Conservation (phyloP, 1,284 basidiomycete species). For the Irpex sp. region DNA sequence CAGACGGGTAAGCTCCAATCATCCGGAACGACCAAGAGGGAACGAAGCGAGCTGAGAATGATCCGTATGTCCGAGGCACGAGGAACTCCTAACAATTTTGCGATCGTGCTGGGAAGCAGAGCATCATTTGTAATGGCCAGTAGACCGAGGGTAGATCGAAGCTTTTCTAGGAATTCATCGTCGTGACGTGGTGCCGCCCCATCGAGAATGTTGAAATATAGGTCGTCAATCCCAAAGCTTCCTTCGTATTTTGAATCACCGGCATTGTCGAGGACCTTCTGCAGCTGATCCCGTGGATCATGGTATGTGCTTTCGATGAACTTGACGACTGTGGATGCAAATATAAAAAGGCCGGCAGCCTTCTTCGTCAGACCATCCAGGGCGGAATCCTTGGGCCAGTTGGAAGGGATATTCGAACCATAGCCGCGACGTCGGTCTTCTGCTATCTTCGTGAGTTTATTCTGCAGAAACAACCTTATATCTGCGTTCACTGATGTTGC, state of each 20-base stretch:
- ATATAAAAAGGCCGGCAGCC: slow-evolving; percentile 2
- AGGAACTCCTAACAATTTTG: neutral
- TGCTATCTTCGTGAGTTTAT: neutral
- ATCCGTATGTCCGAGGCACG: neutral
- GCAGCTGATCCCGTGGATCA: neutral
- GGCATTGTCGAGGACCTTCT: neutral
- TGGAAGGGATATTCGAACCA: neutral
- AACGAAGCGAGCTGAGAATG: neutral
- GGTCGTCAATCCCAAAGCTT: neutral
- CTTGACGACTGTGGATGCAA: neutral
- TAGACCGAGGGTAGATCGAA: neutral
- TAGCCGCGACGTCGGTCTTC: neutral
- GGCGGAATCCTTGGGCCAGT: neutral
- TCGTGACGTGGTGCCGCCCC: neutral
- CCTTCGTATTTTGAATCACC: neutral
- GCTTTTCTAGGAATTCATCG: neutral
- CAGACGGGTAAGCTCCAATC: neutral
- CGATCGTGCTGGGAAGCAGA: neutral
- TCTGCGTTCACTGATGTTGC: neutral
- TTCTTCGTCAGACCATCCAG: neutral
- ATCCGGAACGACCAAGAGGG: slow-evolving; percentile 1
- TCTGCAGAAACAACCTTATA: neutral
- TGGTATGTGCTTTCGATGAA: neutral
- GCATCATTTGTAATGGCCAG: neutral
- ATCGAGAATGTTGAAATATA: neutral